Evolutionary conservation across 345 rosid genomes (phyloP).

Genomic region (Laguncularia racemosa): DNA sequence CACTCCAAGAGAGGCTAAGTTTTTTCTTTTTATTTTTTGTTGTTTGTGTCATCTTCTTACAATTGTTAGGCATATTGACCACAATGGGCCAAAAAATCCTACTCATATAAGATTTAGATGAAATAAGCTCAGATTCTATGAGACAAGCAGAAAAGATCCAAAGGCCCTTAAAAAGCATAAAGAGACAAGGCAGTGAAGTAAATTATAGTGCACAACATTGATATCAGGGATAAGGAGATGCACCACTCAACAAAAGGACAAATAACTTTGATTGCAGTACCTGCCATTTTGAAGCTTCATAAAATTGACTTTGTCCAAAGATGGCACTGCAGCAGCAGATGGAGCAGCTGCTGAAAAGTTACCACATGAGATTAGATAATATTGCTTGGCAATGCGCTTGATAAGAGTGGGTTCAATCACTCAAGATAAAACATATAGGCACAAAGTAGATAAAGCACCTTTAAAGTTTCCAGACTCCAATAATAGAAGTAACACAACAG

Average conservation of each 20-base stretch:
- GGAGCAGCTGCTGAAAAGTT: slow-evolving; percentile 48
- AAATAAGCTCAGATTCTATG: background rate
- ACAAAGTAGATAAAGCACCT: too few relatives aligned
- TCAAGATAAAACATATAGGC: background rate
- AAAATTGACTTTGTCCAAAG: slow-evolving; percentile 57
- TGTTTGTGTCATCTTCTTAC: background rate
- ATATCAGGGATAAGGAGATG: too few relatives aligned
- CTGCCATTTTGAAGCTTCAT: slow-evolving; percentile 98
- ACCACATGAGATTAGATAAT: slow-evolving; percentile 10
- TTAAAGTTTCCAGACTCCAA: too few relatives aligned
- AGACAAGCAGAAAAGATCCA: too few relatives aligned
- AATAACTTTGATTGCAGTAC: slow-evolving; percentile 21
- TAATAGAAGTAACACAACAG: too few relatives aligned
- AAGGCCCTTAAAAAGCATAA: background rate
- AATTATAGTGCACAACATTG: background rate
- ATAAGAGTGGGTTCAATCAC: background rate
- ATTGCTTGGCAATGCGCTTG: background rate
- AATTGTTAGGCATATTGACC: background rate
- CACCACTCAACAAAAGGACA: too few relatives aligned
- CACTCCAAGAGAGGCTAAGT: background rate
- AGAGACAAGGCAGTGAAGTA: background rate
- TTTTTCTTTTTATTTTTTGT: background rate
- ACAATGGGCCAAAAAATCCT: background rate
- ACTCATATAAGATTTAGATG: background rate
- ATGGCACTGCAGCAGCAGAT: slow-evolving; percentile 45